phyloP scores from a whole-genome alignment of 768 basidiomycete genomes.

The Podaxis sp. region DNA sequence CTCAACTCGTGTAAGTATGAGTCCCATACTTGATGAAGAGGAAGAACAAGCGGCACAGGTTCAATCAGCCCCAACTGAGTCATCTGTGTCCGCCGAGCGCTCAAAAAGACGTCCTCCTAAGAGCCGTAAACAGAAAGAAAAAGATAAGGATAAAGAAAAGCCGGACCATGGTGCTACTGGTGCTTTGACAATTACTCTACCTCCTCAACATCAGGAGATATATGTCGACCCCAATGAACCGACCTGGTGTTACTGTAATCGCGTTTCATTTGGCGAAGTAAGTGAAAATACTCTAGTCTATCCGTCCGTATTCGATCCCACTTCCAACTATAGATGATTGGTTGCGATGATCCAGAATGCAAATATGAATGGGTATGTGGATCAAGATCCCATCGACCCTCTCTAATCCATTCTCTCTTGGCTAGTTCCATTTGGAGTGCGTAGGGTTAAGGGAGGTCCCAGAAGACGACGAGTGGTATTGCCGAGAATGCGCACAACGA shows the following conservation, averaged over 20 bases:
- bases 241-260: constrained; percentile 81
- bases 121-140: constrained; percentile 23
- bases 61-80: not conserved
- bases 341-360: constrained; percentile 74
- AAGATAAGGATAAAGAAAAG: constrained; percentile 20
- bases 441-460: constrained; percentile 60
- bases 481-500: constrained; percentile 53
- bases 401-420: constrained; percentile 8
- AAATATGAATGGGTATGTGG: constrained; percentile 78
- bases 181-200: constrained; percentile 37
- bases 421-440: constrained; percentile 73
- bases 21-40: constrained; percentile 38
- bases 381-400: not conserved
- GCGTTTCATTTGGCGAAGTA: constrained; percentile 79
- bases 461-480: constrained; percentile 65
- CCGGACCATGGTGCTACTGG: constrained; percentile 19
- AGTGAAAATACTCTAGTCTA: constrained; percentile 23
- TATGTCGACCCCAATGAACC: constrained; percentile 47
- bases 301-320: constrained; percentile 2
- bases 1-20: constrained; percentile 34
- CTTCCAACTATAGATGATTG: constrained; percentile 65
- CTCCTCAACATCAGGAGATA: constrained; percentile 25
- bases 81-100: not conserved
- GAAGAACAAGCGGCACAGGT: constrained; percentile 13
- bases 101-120: constrained; percentile 12